Percentiles rank a stretch among this genome's conserved stretches.
phyloP scores from a whole-genome alignment of 768 basidiomycete genomes.

The Rhodocollybia butyracea region DNA sequence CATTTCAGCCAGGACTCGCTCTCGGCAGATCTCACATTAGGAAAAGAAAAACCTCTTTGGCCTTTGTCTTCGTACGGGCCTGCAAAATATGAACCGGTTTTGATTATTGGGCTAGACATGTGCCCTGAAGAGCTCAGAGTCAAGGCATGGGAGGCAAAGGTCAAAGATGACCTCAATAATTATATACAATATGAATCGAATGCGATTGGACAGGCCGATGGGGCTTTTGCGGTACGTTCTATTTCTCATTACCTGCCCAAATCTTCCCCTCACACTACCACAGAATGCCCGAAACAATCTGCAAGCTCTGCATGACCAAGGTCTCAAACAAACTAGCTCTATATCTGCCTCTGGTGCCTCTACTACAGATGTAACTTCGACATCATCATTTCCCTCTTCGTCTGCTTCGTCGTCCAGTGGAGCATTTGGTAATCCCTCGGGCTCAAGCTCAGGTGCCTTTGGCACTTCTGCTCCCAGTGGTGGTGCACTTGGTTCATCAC shows the following conservation, averaged over 20 bases:
- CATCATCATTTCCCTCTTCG: conserved; percentile 19
- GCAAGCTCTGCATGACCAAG: conserved; percentile 49
- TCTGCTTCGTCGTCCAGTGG: conserved; percentile 14
- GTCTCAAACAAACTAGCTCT: conserved; percentile 37
- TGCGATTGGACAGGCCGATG: conserved; percentile 51
- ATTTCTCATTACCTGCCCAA: background rate
- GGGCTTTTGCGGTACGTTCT: conserved; percentile 34
- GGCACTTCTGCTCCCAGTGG: conserved; percentile 13
- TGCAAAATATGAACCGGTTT: conserved; percentile 65
- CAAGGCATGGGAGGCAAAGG: conserved; percentile 52
- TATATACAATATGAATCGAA: conserved; percentile 58
- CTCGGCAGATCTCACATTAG: conserved; percentile 54
- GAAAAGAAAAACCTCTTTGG: conserved; percentile 72
- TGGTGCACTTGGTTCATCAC: background rate
- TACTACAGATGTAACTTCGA: conserved; percentile 14
- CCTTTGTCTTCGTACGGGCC: conserved; percentile 77
- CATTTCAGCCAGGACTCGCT: conserved; percentile 56
- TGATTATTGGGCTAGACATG: conserved; percentile 67
- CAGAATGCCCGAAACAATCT: conserved; percentile 50
- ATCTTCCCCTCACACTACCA: background rate
- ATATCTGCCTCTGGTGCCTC: background rate
- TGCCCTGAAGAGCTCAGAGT: conserved; percentile 78
- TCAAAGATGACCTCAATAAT: background rate
- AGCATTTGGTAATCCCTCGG: conserved; percentile 36
- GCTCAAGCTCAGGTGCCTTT: conserved; percentile 17